Conservation (phyloP, 495 filamentous ascomycete genomes). For the Podospora pseudocomata region DNA sequence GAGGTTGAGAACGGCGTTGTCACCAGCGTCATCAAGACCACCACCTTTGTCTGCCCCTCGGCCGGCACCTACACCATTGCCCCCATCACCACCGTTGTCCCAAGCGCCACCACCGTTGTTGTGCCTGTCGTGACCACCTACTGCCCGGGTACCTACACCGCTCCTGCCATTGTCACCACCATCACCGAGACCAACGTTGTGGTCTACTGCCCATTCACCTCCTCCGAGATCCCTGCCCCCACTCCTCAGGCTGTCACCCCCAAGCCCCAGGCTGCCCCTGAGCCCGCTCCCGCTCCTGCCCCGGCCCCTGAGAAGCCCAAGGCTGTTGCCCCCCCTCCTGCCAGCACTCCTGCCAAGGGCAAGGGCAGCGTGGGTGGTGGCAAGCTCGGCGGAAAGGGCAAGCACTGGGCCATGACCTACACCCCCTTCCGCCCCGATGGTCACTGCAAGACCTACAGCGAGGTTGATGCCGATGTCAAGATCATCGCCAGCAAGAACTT, state of each 20-base stretch:
- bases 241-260: conserved; percentile 24
- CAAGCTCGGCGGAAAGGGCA: conserved; percentile 44
- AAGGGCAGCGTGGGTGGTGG: conserved; percentile 16
- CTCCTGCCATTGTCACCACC: conserved; percentile 62
- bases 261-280: conserved; percentile 15
- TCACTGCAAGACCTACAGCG: conserved; percentile 61
- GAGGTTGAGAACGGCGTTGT: conserved; percentile 57
- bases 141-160: conserved; percentile 70
- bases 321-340: conserved; percentile 24
- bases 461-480: conserved; percentile 63
- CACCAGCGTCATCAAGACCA: conserved; percentile 67
- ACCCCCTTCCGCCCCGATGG: conserved; percentile 66
- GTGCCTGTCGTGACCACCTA: conserved; percentile 64
- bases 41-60: conserved; percentile 73
- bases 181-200: conserved; percentile 65
- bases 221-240: conserved; percentile 25
- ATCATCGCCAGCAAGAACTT: conserved; percentile 71
- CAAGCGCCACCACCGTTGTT: conserved; percentile 54
- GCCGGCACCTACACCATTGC: conserved; percentile 80
- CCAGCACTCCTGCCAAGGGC: conserved; percentile 23
- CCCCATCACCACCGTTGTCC: conserved; percentile 60
- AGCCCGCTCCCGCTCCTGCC: conserved; percentile 10
- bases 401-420: conserved; percentile 88
- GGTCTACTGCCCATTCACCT: conserved; percentile 67
- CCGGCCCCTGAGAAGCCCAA: conserved; percentile 26